These are phyloP conservation scores for Lactarius indigo DNA, from an alignment of 768 basidiomycete species.

Conservation along the genomic window DNA sequence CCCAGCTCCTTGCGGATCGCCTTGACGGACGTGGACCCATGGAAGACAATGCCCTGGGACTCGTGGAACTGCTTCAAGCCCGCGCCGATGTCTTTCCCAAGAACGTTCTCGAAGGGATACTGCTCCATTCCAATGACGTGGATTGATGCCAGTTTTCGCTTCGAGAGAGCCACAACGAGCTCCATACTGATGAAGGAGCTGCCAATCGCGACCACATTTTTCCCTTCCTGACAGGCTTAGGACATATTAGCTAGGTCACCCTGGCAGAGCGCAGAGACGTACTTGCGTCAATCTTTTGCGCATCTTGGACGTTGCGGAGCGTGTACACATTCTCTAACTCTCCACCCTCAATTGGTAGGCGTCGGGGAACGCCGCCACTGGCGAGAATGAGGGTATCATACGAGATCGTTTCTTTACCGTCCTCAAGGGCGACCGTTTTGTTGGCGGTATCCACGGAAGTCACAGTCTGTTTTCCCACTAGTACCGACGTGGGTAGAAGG, in stretches of 20 bases:
- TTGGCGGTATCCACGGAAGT: slow-evolving; percentile 61
- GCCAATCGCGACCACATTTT: slow-evolving; percentile 77
- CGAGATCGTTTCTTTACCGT: slow-evolving; percentile 52
- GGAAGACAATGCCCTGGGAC: slow-evolving; percentile 79
- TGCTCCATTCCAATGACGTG: slow-evolving; percentile 83
- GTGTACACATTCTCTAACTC: slow-evolving; percentile 75
- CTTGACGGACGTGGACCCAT: slow-evolving; percentile 66
- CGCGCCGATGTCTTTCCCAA: slow-evolving; percentile 77
- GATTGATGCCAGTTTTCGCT: slow-evolving; percentile 74
- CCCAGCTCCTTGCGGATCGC: slow-evolving; percentile 55
- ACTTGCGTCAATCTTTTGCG: slow-evolving; percentile 71
- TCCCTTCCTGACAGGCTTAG: slow-evolving; percentile 65
- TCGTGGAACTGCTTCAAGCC: slow-evolving; percentile 79
- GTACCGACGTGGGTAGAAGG: slow-evolving; percentile 10
- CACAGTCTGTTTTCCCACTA: slow-evolving; percentile 47
- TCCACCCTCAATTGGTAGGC: slow-evolving; percentile 72
- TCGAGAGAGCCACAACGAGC: slow-evolving; percentile 69
- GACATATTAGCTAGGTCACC: background rate
- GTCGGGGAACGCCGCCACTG: slow-evolving; percentile 67
- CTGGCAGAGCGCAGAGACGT: slow-evolving; percentile 20
- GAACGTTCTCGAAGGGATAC: slow-evolving; percentile 73
- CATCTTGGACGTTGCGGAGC: slow-evolving; percentile 65
- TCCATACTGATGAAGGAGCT: slow-evolving; percentile 94
- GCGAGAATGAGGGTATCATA: slow-evolving; percentile 83
- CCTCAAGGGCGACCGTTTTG: slow-evolving; percentile 60